A percentile compares a stretch with the other conserved stretches of the same genome.
phyloP scores from a whole-genome alignment of 805 yeast genomes.

The Kuraishia ogatae region DNA sequence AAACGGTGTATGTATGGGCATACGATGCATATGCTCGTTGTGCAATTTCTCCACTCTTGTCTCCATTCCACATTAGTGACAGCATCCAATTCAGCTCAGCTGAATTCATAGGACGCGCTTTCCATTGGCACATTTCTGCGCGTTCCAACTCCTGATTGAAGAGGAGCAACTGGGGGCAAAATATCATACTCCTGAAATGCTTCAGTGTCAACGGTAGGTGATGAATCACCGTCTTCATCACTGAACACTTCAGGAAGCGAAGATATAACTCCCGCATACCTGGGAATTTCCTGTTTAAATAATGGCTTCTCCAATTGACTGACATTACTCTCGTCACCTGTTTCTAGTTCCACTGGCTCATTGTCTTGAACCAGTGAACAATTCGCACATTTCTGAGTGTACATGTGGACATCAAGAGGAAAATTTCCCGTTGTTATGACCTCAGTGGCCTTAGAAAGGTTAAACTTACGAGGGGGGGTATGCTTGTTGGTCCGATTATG shows the following conservation, averaged over 20 bases:
- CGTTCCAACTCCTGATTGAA: not conserved
- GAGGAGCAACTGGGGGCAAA: no score
- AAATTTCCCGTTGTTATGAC: not conserved
- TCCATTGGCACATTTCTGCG: not conserved
- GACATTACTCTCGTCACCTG: not conserved
- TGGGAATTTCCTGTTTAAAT: not conserved
- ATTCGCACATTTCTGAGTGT: not conserved
- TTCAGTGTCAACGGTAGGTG: not conserved
- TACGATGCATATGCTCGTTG: not conserved
- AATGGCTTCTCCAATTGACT: not conserved
- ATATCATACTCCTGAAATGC: not conserved
- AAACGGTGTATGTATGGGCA: not conserved
- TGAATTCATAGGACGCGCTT: not conserved
- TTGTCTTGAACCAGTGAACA: not conserved
- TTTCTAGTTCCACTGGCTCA: not conserved
- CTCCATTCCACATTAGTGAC: no score
- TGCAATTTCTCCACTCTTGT: not conserved
- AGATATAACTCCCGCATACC: not conserved
- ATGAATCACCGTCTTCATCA: not conserved
- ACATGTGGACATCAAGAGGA: not conserved
- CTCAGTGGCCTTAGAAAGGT: not conserved
- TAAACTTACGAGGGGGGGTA: not conserved
- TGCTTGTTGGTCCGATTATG: not conserved
- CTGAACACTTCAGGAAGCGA: conserved; percentile 1
- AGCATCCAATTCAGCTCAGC: not conserved